Base-by-base conservation (phyloP, 2,329 filamentous ascomycete species). In the Seiridium unicorne region DNA sequence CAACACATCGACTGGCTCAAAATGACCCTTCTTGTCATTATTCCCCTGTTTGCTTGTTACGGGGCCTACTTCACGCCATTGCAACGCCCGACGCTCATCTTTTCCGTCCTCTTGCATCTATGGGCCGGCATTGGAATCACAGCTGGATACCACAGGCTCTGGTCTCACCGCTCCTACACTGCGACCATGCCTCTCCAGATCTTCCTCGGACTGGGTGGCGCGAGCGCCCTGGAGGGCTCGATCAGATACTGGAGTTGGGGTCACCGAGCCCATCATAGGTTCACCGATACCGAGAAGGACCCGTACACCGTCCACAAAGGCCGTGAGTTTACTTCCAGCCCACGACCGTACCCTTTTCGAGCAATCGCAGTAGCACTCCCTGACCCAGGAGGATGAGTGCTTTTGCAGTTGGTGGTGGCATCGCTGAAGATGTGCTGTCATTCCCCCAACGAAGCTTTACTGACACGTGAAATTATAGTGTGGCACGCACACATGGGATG, bases 241-340 rank as follows among this genome's bases (percentile, higher is more conserved):
- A 90, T 93, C 73, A 84, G 92, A 76, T 96, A 92, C 92, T 96
- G 92, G 92, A 88, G 91, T 62, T 87, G 90, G 69, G 91, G 89
- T 72, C 92, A 96, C 80, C 89, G 92, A 67, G 90, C 91, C 70
- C 92, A 96, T 76, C 92, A 96, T 83, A 86, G 92, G 70, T 96
- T 95, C 76, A 96, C 92, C 80, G 92, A 96, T 73, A 96, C 92
- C 71, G 90, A 93, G 44, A 95, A 95, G 82, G 92, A 96, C 68
- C 92, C 92, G 55, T 96, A 96, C 82, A 93, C 90, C 32, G 92
- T 96, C 68, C 89, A 91, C 79, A 96, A 96, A 83, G 92, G 92
- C 67, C 84, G 42, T 38, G 34, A 36, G n/a, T 51, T 1, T 42
- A 42, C 38, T 42, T 42, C 38, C 38, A 42, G 38, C 38, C 7